Conservation (phyloP, 1,284 basidiomycete genomes). For the Leccinum subspadiceum region DNA sequence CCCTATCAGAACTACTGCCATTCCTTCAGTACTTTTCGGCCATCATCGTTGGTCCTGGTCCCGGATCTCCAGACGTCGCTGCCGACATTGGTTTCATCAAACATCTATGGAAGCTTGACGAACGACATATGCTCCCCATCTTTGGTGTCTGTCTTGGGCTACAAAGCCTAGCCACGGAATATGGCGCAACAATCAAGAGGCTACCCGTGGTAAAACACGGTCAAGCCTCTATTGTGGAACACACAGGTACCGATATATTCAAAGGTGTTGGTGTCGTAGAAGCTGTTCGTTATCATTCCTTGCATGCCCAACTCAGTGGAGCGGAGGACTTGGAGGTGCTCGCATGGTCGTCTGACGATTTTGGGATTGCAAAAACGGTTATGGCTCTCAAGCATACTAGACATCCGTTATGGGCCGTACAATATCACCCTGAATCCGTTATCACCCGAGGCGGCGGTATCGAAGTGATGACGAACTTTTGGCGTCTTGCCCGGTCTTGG, state of each 20-base stretch:
- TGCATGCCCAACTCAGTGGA: slow-evolving; percentile 52
- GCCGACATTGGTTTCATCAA: slow-evolving; percentile 66
- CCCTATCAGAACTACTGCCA: slow-evolving; percentile 47
- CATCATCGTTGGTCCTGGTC: slow-evolving; percentile 75
- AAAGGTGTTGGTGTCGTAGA: slow-evolving; percentile 55
- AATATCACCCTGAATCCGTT: slow-evolving; percentile 92
- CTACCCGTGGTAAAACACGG: slow-evolving; percentile 76
- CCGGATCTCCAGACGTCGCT: slow-evolving; percentile 69
- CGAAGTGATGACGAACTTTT: slow-evolving; percentile 70
- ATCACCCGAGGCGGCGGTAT: slow-evolving; percentile 62
- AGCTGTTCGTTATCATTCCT: slow-evolving; percentile 86
- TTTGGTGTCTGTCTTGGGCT: slow-evolving; percentile 92
- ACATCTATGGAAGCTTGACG: slow-evolving; percentile 62
- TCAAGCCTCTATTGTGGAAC: slow-evolving; percentile 68
- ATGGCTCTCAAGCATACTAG: slow-evolving; percentile 69
- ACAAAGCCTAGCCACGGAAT: slow-evolving; percentile 83
- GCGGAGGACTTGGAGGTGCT: slow-evolving; percentile 54
- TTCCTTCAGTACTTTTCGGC: slow-evolving; percentile 62
- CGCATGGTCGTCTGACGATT: slow-evolving; percentile 66
- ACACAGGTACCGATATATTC: slow-evolving; percentile 61
- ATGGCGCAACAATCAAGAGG: slow-evolving; percentile 60
- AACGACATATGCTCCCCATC: slow-evolving; percentile 60
- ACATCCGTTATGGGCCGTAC: slow-evolving; percentile 88
- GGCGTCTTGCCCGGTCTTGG: slow-evolving; percentile 63
- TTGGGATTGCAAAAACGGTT: slow-evolving; percentile 62